These are phyloP conservation scores for Adenanthera pavonina DNA, from an alignment of 306 rosid genomes.

Conservation along the genomic window DNA sequence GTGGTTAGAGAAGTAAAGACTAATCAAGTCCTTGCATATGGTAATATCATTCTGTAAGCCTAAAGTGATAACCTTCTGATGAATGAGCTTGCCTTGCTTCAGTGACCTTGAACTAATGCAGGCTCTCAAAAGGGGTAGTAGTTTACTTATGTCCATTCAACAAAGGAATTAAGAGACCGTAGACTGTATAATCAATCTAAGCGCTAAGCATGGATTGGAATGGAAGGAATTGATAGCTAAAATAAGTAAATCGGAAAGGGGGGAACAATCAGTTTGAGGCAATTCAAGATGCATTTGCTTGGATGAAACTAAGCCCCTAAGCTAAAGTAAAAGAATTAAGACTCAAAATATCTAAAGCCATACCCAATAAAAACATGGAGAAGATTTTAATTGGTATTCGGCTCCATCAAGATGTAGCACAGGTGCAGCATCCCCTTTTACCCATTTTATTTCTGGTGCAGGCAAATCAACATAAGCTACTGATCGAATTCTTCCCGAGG, in stretches of 20 bases:
- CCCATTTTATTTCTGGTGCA: conserved; percentile 74
- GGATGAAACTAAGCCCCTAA: background rate
- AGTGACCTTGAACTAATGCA: conserved; percentile 55
- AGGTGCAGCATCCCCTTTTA: conserved; percentile 74
- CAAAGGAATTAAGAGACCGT: conserved; percentile 6
- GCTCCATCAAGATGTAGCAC: conserved; percentile 97
- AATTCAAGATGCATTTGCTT: background rate
- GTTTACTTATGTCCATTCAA: conserved; percentile 59
- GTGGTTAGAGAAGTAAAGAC: conserved; percentile 61
- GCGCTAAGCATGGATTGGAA: conserved; percentile 22
- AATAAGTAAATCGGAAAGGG: background rate
- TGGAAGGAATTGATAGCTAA: background rate
- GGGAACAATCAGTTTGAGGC: background rate
- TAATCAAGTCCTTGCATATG: conserved; percentile 61
- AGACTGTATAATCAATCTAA: conserved; percentile 18
- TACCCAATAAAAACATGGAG: conserved; percentile 89
- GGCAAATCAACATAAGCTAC: conserved; percentile 90
- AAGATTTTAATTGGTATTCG: conserved; percentile 74
- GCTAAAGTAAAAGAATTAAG: background rate
- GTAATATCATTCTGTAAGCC: conserved; percentile 59
- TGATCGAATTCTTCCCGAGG: conserved; percentile 54
- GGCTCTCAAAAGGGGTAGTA: conserved; percentile 56
- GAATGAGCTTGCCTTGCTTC: conserved; percentile 65
- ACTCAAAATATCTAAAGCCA: conserved; percentile 38
- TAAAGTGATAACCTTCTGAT: conserved; percentile 63